These are phyloP conservation scores for Astraeus odoratus DNA, from an alignment of 768 basidiomycete genomes.

Conservation along the genomic window DNA sequence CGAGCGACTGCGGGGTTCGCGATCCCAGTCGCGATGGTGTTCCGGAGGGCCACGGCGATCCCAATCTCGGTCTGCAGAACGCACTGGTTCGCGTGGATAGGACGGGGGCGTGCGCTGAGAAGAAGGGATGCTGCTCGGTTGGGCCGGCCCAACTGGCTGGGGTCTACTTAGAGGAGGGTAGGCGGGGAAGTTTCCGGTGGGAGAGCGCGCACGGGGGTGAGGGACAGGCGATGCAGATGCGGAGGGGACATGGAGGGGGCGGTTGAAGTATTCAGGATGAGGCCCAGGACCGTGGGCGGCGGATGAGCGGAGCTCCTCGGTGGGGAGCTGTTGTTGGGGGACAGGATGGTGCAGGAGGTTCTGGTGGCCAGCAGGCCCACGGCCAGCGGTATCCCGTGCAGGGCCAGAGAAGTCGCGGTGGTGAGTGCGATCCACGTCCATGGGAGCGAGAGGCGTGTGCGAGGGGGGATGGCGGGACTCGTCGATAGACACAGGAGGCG, in stretches of 20 bases:
- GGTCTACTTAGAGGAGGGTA: conserved; percentile 43
- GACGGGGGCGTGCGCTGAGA: conserved; percentile 57
- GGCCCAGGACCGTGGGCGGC: conserved; percentile 32
- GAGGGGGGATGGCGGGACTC: conserved; percentile 62
- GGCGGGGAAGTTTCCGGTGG: conserved; percentile 38
- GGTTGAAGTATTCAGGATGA: conserved; percentile 54
- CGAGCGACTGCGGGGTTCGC: conserved; percentile 31
- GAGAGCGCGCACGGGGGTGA: conserved; percentile 45
- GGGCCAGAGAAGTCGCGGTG: conserved; percentile 52
- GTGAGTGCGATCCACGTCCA: conserved; percentile 58
- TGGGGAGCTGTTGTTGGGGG: conserved; percentile 49
- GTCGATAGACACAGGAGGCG: conserved; percentile 74
- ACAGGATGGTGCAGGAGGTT: conserved; percentile 61
- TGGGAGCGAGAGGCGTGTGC: conserved; percentile 71
- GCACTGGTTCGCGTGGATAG: conserved; percentile 47
- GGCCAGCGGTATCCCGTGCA: conserved; percentile 36
- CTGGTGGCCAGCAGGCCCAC: conserved; percentile 52
- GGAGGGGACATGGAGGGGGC: conserved; percentile 46
- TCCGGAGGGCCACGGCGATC: conserved; percentile 47
- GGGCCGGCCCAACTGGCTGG: conserved; percentile 47
- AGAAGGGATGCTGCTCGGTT: conserved; percentile 33
- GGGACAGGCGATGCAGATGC: conserved; percentile 56
- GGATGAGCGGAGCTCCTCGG: conserved; percentile 44
- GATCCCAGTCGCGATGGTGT: conserved; percentile 51
- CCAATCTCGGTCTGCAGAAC: conserved; percentile 54